phyloP scores from a whole-genome alignment of 495 filamentous ascomycete species.

The Lasiosphaeria ovina region DNA sequence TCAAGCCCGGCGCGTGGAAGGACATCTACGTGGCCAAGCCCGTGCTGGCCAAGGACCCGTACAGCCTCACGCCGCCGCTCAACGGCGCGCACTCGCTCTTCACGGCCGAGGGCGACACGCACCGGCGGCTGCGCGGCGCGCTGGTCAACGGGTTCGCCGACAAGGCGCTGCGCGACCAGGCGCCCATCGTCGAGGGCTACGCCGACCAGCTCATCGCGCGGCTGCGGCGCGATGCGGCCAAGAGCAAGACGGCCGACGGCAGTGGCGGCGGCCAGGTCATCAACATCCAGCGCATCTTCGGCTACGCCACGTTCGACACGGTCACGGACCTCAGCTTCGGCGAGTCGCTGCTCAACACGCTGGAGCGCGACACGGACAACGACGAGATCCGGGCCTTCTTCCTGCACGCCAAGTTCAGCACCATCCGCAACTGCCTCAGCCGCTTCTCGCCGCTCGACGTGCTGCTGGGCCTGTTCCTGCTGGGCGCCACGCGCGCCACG shows the following conservation, averaged over 20 bases:
- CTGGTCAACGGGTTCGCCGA: constrained; percentile 36
- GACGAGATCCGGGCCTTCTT: constrained; percentile 32
- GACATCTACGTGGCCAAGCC: constrained; percentile 50
- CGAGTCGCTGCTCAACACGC: constrained; percentile 45
- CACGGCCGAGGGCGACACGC: constrained; percentile 29
- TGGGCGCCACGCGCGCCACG: constrained; percentile 67
- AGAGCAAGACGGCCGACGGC: constrained; percentile 5
- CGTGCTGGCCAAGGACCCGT: constrained; percentile 21
- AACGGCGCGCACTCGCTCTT: constrained; percentile 26
- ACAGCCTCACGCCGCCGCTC: neutral
- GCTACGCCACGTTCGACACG: constrained; percentile 53
- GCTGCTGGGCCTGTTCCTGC: constrained; percentile 48
- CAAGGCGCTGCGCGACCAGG: neutral
- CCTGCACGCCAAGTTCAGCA: constrained; percentile 25
- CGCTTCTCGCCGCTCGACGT: constrained; percentile 13
- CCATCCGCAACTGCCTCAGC: constrained; percentile 29
- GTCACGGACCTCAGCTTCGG: constrained; percentile 55
- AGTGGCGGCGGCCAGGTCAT: constrained; percentile 4
- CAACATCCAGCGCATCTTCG: constrained; percentile 44
- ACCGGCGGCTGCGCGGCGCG: constrained; percentile 40
- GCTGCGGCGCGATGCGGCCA: constrained; percentile 21
- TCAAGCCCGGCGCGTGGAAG: constrained; percentile 47
- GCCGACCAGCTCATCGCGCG: constrained; percentile 36
- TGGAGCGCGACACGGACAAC: constrained; percentile 30
- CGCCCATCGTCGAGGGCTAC: neutral